These are phyloP conservation scores for Elongisporangium undulatum DNA, from an alignment of 352 stramenopile species.

Conservation along the genomic window DNA sequence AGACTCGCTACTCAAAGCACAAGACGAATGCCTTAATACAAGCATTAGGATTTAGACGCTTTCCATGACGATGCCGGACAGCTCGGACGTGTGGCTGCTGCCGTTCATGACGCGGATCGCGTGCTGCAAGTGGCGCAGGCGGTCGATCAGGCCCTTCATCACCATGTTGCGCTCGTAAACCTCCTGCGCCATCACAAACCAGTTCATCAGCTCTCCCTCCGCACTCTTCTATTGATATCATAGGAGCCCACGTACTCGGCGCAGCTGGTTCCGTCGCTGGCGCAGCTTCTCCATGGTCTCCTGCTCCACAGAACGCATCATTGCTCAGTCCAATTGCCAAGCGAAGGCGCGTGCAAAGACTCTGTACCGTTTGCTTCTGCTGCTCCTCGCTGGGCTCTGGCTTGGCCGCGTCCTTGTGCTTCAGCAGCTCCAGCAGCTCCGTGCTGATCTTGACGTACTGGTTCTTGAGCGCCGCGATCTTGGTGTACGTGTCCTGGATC, in stretches of 20 bases:
- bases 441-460: constrained; percentile 76
- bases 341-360: background rate
- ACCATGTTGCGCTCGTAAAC: constrained; percentile 83
- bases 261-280: constrained; percentile 64
- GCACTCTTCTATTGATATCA: background rate
- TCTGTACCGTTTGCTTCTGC: background rate
- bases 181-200: constrained; percentile 28
- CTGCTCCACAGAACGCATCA: constrained; percentile 14
- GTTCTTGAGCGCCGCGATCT: constrained; percentile 69
- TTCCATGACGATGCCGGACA: constrained; percentile 68
- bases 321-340: background rate
- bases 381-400: constrained; percentile 7
- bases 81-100: constrained; percentile 36
- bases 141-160: constrained; percentile 83
- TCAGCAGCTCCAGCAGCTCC: constrained; percentile 54
- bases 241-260: constrained; percentile 32
- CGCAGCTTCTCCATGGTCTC: constrained; percentile 47
- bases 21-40: constrained; percentile 4
- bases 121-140: constrained; percentile 70
- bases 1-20: background rate
- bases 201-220: background rate
- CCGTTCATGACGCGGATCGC: constrained; percentile 72
- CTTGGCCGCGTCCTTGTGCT: constrained; percentile 22
- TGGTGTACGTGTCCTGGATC: constrained; percentile 85
- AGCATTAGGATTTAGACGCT: constrained; percentile 38